Conservation (phyloP, 306 rosid genomes). For the Vigna mungo region DNA sequence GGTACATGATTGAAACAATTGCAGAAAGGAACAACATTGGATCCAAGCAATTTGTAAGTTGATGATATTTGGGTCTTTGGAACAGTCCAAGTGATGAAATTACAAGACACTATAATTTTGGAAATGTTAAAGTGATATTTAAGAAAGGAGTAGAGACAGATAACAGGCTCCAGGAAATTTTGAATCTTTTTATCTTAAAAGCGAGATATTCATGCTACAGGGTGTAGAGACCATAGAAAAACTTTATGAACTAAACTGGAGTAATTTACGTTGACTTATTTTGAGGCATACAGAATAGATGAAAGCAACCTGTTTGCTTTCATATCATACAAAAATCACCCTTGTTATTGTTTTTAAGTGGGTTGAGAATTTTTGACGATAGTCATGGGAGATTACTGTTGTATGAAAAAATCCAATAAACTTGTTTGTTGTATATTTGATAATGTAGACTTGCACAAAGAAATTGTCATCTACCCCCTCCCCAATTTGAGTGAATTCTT, state of each 20-base stretch:
- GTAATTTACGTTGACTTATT: neutral
- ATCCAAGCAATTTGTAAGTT: constrained; percentile 90
- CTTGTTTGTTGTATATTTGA: neutral
- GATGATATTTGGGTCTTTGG: constrained; percentile 29
- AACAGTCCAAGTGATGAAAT: constrained; percentile 26
- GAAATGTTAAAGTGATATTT: constrained; percentile 25
- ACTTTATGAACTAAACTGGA: neutral
- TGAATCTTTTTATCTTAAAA: constrained; percentile 4
- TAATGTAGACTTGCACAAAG: neutral
- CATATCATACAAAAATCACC: constrained; percentile 4
- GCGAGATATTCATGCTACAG: neutral
- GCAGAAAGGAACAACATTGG: constrained; percentile 92
- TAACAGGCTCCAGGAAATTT: constrained; percentile 15
- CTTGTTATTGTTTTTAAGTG: neutral
- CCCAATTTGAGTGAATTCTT: neutral
- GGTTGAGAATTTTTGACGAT: neutral
- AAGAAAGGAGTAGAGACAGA: neutral
- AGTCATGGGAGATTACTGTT: neutral
- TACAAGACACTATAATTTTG: neutral
- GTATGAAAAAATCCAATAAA: neutral
- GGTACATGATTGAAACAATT: constrained; percentile 95
- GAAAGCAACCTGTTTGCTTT: neutral
- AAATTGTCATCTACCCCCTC: neutral
- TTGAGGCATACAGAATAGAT: constrained; percentile 2
- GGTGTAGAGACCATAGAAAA: constrained; percentile 24